These are phyloP conservation scores for Pseudisothecium myosuroides DNA, from an alignment of 225 moss, liverwort and hornwort species.

Conservation along the genomic window DNA sequence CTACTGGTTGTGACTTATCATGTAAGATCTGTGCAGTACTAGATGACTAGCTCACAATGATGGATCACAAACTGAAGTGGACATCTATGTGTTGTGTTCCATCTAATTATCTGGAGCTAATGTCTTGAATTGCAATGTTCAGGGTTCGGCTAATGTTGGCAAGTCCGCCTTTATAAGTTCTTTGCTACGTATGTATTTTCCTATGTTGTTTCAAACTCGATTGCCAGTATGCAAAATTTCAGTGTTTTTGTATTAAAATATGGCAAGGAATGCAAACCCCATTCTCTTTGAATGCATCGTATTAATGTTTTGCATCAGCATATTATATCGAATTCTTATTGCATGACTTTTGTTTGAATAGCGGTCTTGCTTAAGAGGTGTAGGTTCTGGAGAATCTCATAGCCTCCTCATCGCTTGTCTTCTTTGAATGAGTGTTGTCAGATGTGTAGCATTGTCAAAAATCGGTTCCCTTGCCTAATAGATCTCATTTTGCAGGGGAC, in stretches of 20 bases:
- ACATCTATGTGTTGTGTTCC: background rate
- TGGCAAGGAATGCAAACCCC: background rate
- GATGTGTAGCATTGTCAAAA: background rate
- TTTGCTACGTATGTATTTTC: conserved; percentile 59
- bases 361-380: background rate
- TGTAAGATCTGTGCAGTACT: background rate
- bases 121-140: conserved; percentile 4
- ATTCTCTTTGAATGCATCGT: background rate
- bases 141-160: conserved; percentile 99
- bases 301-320: background rate
- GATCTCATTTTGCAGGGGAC: conserved; percentile 45
- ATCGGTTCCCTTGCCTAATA: background rate
- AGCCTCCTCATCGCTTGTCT: background rate
- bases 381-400: background rate
- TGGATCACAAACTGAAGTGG: background rate
- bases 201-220: background rate
- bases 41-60: background rate
- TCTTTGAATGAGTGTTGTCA: background rate
- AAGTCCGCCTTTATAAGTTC: conserved; percentile 95
- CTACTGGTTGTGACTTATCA: background rate
- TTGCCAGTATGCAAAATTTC: background rate
- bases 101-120: background rate
- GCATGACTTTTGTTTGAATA: background rate
- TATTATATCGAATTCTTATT: background rate
- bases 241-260: background rate